Evolutionary conservation across 768 basidiomycete species (phyloP).

Genomic region (Lentinula lateritia): DNA sequence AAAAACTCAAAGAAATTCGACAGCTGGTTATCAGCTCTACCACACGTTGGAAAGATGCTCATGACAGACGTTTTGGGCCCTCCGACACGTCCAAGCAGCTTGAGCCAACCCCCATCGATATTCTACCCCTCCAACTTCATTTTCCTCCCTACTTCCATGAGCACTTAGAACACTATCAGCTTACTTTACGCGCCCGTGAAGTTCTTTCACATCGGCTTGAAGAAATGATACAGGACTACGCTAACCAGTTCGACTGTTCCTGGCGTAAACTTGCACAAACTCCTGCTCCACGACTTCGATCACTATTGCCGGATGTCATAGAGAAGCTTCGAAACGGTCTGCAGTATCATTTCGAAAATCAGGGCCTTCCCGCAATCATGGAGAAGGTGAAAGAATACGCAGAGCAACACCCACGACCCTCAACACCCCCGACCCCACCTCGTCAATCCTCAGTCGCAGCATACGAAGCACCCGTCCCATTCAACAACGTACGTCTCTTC

Average conservation of each 20-base stretch:
- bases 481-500: conserved; percentile 1
- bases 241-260: neutral
- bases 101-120: no score
- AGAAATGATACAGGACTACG: neutral
- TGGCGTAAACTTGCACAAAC: neutral
- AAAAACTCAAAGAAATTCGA: no score
- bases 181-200: neutral
- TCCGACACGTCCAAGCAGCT: no score
- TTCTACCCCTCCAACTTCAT: no score
- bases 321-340: neutral
- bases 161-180: no score
- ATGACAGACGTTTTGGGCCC: no score
- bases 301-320: neutral
- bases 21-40: no score
- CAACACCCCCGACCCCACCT: neutral
- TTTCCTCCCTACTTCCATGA: no score
- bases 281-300: neutral
- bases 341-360: neutral
- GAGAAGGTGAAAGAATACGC: neutral
- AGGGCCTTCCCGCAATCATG: neutral
- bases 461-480: neutral
- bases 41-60: no score
- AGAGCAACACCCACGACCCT: neutral
- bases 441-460: neutral
- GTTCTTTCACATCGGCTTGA: neutral